Conservation (phyloP, 2,329 filamentous ascomycete genomes). For the Nemania diffusa region DNA sequence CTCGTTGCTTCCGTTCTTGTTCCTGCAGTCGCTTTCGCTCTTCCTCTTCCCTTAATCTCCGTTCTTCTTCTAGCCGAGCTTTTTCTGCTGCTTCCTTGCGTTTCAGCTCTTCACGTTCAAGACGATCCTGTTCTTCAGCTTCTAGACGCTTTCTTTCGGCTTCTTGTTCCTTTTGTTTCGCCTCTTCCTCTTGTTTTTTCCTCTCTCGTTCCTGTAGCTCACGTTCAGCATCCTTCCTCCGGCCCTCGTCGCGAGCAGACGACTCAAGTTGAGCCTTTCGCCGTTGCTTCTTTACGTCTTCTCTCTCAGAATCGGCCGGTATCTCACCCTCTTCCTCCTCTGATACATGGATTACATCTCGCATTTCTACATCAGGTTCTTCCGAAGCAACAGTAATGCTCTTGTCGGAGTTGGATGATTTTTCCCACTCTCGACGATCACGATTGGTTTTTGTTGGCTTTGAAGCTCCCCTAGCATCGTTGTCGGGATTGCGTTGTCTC, state of each 20-base stretch:
- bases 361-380: slow-evolving; percentile 67
- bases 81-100: slow-evolving; percentile 49
- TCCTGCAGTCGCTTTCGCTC: slow-evolving; percentile 52
- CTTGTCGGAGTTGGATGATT: slow-evolving; percentile 57
- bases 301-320: slow-evolving; percentile 29
- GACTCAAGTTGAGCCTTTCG: slow-evolving; percentile 43
- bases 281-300: slow-evolving; percentile 48
- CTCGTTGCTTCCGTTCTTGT: slow-evolving; percentile 49
- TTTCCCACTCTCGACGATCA: slow-evolving; percentile 56
- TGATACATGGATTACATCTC: slow-evolving; percentile 54
- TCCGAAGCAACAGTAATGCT: slow-evolving; percentile 68
- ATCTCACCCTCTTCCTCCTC: slow-evolving; percentile 39
- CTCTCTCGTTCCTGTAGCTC: slow-evolving; percentile 43
- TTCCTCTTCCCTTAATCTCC: slow-evolving; percentile 51
- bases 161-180: slow-evolving; percentile 48
- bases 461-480: slow-evolving; percentile 51
- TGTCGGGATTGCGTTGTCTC: slow-evolving; percentile 48
- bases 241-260: slow-evolving; percentile 41
- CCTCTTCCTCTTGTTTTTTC: slow-evolving; percentile 45
- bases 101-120: slow-evolving; percentile 46
- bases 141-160: slow-evolving; percentile 48
- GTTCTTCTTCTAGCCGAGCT: slow-evolving; percentile 51
- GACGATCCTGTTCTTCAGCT: slow-evolving; percentile 46
- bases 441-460: slow-evolving; percentile 55
- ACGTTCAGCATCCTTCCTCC: slow-evolving; percentile 48